phyloP scores from a whole-genome alignment of 164 flowering plant genomes.

The Malania oleifera region DNA sequence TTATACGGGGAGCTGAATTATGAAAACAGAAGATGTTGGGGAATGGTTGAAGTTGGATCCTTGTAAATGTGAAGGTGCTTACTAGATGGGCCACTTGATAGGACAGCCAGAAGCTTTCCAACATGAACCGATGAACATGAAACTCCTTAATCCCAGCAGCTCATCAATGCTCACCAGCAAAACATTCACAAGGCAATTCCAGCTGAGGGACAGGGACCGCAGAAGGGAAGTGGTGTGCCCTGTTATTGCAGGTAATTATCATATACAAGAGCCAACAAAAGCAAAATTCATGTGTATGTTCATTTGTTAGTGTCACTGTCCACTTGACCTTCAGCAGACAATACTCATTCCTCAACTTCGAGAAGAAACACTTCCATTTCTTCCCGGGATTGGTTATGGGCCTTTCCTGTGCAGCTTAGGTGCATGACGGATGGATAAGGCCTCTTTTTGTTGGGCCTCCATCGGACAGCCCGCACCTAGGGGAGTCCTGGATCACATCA shows the following conservation, averaged over 20 bases:
- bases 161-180: conserved; percentile 41
- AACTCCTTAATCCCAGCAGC: conserved; percentile 30
- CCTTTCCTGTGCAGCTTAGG: too few relatives aligned
- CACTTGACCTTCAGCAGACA: conserved; percentile 37
- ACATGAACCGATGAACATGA: too few relatives aligned
- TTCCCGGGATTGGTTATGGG: conserved; percentile 43
- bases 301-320: not conserved
- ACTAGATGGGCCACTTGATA: conserved; percentile 59
- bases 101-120: conserved; percentile 62
- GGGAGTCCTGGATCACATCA: too few relatives aligned
- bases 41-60: conserved; percentile 68
- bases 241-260: conserved; percentile 43
- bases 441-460: too few relatives aligned
- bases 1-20: conserved; percentile 4
- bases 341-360: conserved; percentile 64
- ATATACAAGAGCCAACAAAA: not conserved
- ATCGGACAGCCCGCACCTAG: too few relatives aligned
- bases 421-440: too few relatives aligned
- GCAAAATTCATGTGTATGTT: too few relatives aligned
- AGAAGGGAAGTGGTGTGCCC: conserved; percentile 70
- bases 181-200: conserved; percentile 56
- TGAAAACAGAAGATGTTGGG: conserved; percentile 31
- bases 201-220: conserved; percentile 85
- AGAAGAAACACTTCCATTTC: conserved; percentile 76
- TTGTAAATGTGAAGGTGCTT: conserved; percentile 46